Evolutionary conservation across 768 basidiomycete species (phyloP), one percentile per base, ranked within the genome.

Genomic region (Agaricus blazei): DNA sequence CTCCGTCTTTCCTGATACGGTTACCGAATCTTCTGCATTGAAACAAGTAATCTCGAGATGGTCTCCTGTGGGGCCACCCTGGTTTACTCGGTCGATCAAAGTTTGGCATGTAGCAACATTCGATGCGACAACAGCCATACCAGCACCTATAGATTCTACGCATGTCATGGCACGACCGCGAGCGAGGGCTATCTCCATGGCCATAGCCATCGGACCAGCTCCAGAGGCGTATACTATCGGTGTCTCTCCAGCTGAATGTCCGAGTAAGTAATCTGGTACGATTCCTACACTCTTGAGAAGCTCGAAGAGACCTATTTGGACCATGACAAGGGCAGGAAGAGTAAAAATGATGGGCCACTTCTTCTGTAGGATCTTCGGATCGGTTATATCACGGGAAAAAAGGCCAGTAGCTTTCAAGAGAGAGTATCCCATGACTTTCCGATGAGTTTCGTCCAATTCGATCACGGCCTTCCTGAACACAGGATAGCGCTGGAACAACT

Each of bases 161-260:
- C 61, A 48, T 0, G 66, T 59, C 64, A 78, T 67, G 3, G 72
- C 67, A 27, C 57, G 53, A n/a, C 75, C 75, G 24, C 76, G 72
- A 41, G 70, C 70, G 47, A 78, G 72, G 1, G 76, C 69, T 5
- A 79, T 58, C 59, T 78, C 74, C 31, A 79, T 49, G 2, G 74
- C 76, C 68, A 75, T 66, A 0, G 65, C 67, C 48, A 70, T 70
- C 0, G 72, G 60, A 1, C 63, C 70, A 3, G 78, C 75, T 24
- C 76, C 75, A 3, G 74, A 75, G 0, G 75, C 71, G 52, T 76
- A 76, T 9, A 78, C 55, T 15, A 78, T 48, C 0, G 73, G 72
- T 0, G 75, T 74, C 58, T 79, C 78, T 9, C 78, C 78, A 12
- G 76, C 75, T 15, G 77, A 78, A 61, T 78, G 76, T 0, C 78